A percentile compares a stretch with the other conserved stretches of the same genome.
Conservation (phyloP, 2,329 filamentous ascomycete genomes). For the Neurospora crassa region DNA sequence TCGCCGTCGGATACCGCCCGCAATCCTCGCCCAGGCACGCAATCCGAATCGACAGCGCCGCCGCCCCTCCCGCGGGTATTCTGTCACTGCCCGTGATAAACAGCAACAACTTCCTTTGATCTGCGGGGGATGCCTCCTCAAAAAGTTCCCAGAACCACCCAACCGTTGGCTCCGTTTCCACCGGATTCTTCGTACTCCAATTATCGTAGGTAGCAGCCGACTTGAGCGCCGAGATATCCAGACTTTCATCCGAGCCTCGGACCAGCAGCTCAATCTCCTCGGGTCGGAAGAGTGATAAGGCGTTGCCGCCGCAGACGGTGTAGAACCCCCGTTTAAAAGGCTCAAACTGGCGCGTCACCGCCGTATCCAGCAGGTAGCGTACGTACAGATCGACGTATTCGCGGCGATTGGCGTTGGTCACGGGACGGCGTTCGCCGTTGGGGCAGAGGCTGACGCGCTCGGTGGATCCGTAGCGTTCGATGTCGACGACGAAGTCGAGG, state of each 20-base stretch:
- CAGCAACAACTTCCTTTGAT: slow-evolving; percentile 69
- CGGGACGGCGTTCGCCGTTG: slow-evolving; percentile 61
- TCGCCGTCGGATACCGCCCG: slow-evolving; percentile 69
- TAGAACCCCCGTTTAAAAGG: slow-evolving; percentile 93
- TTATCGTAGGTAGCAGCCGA: slow-evolving; percentile 76
- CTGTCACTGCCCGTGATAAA: slow-evolving; percentile 89
- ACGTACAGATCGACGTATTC: slow-evolving; percentile 86
- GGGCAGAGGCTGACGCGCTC: slow-evolving; percentile 61
- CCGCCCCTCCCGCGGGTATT: slow-evolving; percentile 79
- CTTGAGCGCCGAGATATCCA: slow-evolving; percentile 67
- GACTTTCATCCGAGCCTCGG: slow-evolving; percentile 71
- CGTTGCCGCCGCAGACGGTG: slow-evolving; percentile 82
- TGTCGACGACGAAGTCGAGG: slow-evolving; percentile 69
- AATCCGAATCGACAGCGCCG: slow-evolving; percentile 68
- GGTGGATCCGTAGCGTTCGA: slow-evolving; percentile 65
- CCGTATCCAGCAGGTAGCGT: slow-evolving; percentile 66
- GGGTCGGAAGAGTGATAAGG: slow-evolving; percentile 74
- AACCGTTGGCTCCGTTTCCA: slow-evolving; percentile 56
- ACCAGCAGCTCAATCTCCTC: slow-evolving; percentile 88
- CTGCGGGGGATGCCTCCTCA: slow-evolving; percentile 48
- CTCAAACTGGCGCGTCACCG: slow-evolving; percentile 76
- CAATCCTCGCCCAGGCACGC: slow-evolving; percentile 66
- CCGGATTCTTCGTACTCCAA: slow-evolving; percentile 51
- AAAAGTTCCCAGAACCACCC: slow-evolving; percentile 88
- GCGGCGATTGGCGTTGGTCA: slow-evolving; percentile 74